Conservation (phyloP, 768 basidiomycete genomes). For the Mycena vulgaris region DNA sequence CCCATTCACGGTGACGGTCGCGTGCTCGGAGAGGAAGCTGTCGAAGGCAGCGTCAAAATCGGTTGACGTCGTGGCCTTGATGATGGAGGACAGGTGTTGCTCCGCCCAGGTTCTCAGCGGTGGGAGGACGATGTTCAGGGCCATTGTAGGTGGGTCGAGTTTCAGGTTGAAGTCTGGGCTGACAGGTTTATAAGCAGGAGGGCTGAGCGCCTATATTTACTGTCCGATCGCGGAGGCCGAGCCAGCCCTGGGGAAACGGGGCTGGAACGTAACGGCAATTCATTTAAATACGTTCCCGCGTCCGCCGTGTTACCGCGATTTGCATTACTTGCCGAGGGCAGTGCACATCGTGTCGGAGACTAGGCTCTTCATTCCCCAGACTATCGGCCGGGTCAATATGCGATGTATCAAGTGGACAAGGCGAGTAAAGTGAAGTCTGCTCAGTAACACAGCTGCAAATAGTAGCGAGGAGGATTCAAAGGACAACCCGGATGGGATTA, state of each 20-base stretch:
- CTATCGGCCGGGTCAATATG: neutral
- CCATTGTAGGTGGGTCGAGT: slow-evolving; percentile 1
- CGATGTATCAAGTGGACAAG: too few relatives aligned
- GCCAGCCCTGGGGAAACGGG: neutral
- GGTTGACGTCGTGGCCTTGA: slow-evolving; percentile 53
- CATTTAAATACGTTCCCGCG: neutral
- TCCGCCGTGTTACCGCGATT: neutral
- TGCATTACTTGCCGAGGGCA: neutral
- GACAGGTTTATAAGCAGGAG: slow-evolving; percentile 2
- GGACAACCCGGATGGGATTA: too few relatives aligned
- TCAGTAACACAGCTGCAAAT: too few relatives aligned
- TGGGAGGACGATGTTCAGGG: slow-evolving; percentile 42
- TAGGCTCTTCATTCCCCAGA: neutral
- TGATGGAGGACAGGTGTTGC: slow-evolving; percentile 54
- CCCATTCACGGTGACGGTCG: slow-evolving; percentile 59
- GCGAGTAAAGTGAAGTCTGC: too few relatives aligned
- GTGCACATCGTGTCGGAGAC: neutral
- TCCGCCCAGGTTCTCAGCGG: slow-evolving; percentile 60
- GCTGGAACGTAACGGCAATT: neutral
- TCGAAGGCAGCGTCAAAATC: slow-evolving; percentile 59
- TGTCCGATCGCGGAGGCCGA: slow-evolving; percentile 20
- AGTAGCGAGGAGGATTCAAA: too few relatives aligned
- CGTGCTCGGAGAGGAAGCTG: slow-evolving; percentile 54
- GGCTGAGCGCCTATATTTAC: neutral
- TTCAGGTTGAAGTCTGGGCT: neutral